Percentiles rank a stretch among this genome's conserved stretches.
Evolutionary conservation across 345 rosid genomes (phyloP).

Genomic region (Stellera chamaejasme): DNA sequence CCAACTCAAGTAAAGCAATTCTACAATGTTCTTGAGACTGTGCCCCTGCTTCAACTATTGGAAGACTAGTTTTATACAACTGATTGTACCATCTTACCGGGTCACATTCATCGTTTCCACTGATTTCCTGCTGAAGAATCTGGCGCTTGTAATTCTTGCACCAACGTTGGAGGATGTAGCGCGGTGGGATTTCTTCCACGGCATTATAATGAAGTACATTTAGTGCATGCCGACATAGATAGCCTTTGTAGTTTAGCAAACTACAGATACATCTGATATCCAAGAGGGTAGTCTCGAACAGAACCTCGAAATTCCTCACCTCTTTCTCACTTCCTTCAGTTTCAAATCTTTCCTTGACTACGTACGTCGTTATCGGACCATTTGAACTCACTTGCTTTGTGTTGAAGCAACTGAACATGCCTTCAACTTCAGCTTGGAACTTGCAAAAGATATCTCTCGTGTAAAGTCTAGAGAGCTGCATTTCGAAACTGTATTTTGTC

Average conservation of each 20-base stretch:
- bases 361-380: slow-evolving; percentile 34
- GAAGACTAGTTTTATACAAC: slow-evolving; percentile 24
- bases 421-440: slow-evolving; percentile 50
- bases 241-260: slow-evolving; percentile 47
- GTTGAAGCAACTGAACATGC: slow-evolving; percentile 46
- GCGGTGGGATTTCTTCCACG: slow-evolving; percentile 38
- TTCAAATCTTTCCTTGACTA: slow-evolving; percentile 43
- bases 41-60: slow-evolving; percentile 31
- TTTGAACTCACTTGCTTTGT: slow-evolving; percentile 33
- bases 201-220: slow-evolving; percentile 44
- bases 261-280: slow-evolving; percentile 56
- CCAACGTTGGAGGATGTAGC: slow-evolving; percentile 37
- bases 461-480: slow-evolving; percentile 38
- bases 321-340: slow-evolving; percentile 31
- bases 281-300: slow-evolving; percentile 33
- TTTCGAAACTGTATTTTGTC: slow-evolving; percentile 39
- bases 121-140: slow-evolving; percentile 16
- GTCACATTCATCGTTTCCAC: slow-evolving; percentile 19
- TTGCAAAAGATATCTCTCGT: slow-evolving; percentile 31
- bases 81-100: slow-evolving; percentile 24
- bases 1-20: slow-evolving; percentile 34
- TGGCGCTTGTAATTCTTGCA: slow-evolving; percentile 28
- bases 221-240: slow-evolving; percentile 49
- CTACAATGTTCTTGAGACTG: slow-evolving; percentile 26
- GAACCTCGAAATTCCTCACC: slow-evolving; percentile 35